Evolutionary conservation across 441 rosid genomes (phyloP).

Genomic region (Kokia cookei): DNA sequence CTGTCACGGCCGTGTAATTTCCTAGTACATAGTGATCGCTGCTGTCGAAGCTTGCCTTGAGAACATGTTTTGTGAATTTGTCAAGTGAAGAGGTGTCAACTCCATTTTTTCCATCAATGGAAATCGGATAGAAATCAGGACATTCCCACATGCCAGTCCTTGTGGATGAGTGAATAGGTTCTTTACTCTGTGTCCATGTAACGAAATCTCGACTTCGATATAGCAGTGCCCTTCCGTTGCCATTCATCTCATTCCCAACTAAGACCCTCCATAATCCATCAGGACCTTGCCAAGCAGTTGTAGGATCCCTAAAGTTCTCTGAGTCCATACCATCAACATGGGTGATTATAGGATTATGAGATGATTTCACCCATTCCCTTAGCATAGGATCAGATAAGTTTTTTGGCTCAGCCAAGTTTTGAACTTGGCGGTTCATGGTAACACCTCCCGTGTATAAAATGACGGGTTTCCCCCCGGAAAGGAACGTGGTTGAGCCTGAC

Average conservation of each 20-base stretch:
- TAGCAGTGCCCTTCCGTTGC: constrained; percentile 28
- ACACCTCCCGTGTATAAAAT: constrained; percentile 39
- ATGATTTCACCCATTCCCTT: constrained; percentile 41
- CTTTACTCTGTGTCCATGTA: constrained; percentile 22
- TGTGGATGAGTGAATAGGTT: constrained; percentile 25
- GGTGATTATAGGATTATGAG: constrained; percentile 36
- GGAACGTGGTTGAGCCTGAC: constrained; percentile 51
- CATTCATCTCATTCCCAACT: constrained; percentile 23
- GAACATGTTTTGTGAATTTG: constrained; percentile 36
- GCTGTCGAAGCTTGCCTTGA: constrained; percentile 38
- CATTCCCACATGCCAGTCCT: constrained; percentile 55
- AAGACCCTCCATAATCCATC: constrained; percentile 48
- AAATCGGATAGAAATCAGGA: constrained; percentile 45
- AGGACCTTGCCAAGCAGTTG: constrained; percentile 43
- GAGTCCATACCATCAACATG: constrained; percentile 13
- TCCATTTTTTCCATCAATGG: constrained; percentile 15
- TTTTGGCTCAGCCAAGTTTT: constrained; percentile 37
- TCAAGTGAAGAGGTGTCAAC: constrained; percentile 32
- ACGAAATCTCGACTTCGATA: constrained; percentile 33
- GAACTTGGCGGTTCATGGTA: constrained; percentile 21
- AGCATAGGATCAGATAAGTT: constrained; percentile 44
- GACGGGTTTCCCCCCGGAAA: constrained; percentile 26
- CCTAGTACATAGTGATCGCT: constrained; percentile 44
- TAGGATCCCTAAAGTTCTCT: constrained; percentile 46
- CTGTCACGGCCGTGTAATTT: constrained; percentile 6